Evolutionary conservation across 1,139 yeast species (phyloP), one percentile per base, ranked within the genome.

Genomic region (Tardiomyces blankii): DNA sequence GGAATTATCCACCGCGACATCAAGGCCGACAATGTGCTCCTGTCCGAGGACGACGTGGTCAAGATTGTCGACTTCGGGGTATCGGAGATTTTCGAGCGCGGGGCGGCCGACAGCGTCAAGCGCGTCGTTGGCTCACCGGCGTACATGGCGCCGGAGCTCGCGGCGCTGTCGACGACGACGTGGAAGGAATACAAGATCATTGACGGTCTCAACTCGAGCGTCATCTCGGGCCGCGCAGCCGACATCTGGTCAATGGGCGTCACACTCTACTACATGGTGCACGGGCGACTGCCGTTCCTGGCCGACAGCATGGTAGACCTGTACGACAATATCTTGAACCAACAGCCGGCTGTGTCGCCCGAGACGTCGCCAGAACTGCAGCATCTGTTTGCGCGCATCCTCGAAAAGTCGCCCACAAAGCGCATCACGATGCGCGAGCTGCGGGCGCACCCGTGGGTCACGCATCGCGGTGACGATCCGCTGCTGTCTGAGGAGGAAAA

Each of bases 11-110:
- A 91, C 64, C 75, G 97, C 50, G 98, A 91, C 63, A 89, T 91
- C 51, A 91, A 91, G 62, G 96, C 97, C 1, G 96, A 96, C 13
- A 91, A 91, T 59, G 67, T 91, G 43, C 69, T 91, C 46, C 80
- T 89, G 1, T 75, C 83, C 33, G 74, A 77, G 12, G 83, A 84
- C 55, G 80, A 82, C 48, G 75, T 78, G 13, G 95, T 91, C 21
- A 91, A 91, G 63, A 87, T 91, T 39, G 85, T 93, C 30, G 98
- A 91, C 67, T 91, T 91, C 64, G 98, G 98, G 7, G 95, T 91
- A 8, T 85, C 88, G 13, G 80, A 84, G 44, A 67, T 83, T 51
- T 75, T 75, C 49, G 79, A 74, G 25, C 69, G 68, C 43, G 79
- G 75, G n/a, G 80, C 75, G 13, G 77, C 80, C 59, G 68, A 66